Percentiles rank a stretch among this genome's conserved stretches.
These are phyloP conservation scores for Ogataea sp. DNA, from an alignment of 805 yeast species.

Conservation along the genomic window DNA sequence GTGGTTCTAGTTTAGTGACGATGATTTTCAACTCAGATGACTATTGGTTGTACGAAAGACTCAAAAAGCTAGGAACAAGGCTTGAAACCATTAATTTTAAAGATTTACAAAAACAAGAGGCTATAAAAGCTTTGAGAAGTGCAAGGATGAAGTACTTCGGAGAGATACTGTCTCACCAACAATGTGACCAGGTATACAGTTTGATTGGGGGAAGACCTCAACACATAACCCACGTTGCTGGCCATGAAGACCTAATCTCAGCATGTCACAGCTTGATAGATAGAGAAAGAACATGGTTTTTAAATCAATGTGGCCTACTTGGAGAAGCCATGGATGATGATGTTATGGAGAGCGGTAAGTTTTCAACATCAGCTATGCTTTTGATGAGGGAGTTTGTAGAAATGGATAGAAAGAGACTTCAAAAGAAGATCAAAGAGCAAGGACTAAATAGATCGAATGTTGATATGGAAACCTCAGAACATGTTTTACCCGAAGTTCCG, in stretches of 20 bases:
- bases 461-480: slow-evolving; percentile 25
- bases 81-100: slow-evolving; percentile 63
- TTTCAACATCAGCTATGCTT: slow-evolving; percentile 65
- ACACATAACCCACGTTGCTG: slow-evolving; percentile 64
- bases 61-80: slow-evolving; percentile 64
- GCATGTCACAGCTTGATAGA: slow-evolving; percentile 70
- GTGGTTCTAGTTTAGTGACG: slow-evolving; percentile 62
- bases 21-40: slow-evolving; percentile 76
- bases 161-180: slow-evolving; percentile 28
- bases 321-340: slow-evolving; percentile 84
- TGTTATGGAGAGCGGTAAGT: slow-evolving; percentile 79
- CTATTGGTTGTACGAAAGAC: slow-evolving; percentile 78
- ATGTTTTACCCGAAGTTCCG: slow-evolving; percentile 63
- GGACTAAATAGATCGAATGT: slow-evolving; percentile 3
- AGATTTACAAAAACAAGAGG: slow-evolving; percentile 49
- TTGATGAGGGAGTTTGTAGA: slow-evolving; percentile 63
- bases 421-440: slow-evolving; percentile 16
- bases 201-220: slow-evolving; percentile 82
- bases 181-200: slow-evolving; percentile 40
- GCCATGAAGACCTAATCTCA: slow-evolving; percentile 43
- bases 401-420: slow-evolving; percentile 41
- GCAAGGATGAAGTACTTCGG: slow-evolving; percentile 39
- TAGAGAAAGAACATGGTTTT: slow-evolving; percentile 77
- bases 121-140: slow-evolving; percentile 44
- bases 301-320: slow-evolving; percentile 72